Evolutionary conservation across 768 basidiomycete species (phyloP), one percentile per base, ranked within the genome.

Genomic region (Udeniomyces megalosporus): DNA sequence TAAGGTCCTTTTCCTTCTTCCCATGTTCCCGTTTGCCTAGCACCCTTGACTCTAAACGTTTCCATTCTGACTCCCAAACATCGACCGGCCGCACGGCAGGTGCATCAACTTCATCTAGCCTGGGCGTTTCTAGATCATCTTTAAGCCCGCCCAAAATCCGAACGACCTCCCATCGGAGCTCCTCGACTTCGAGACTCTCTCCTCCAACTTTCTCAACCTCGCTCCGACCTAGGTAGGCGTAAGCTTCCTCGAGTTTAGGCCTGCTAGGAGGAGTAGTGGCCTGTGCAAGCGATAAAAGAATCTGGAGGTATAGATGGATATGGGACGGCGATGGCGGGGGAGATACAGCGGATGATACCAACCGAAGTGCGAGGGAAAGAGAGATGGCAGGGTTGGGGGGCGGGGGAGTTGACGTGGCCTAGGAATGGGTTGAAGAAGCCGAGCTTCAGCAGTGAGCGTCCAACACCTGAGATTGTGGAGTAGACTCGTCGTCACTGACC

Each of bases 301-400:
- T 81, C 6, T 76, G 78, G 1, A 88, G 76, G 68, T 88, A 83
- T 53, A 89, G 79, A 69, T 85, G 78, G 71, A 90, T 85, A 34
- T 88, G 81, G 67, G 82, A 2, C 83, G 82, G 4, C 82, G 81
- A 1, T 79, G 4, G 81, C 76, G 1, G 47, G 14, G 59, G 10
- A 50, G 28, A 46, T 34, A 56, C 55, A 24, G 82, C 80, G 3
- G 84, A 81, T 0, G 80, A 76, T 45, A 88, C 74, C 8, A 88
- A 79, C 48, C 88, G 77, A 59, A 85, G 85, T 5, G 87, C 87
- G 53, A 91, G 80, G 69, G 84, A 83, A 69, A 81, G 82, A 4
- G 88, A 78, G 26, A 91, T 74, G 2, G 79, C 74, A 47, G 88
- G 84, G 48, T 75, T 73, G 14, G 77, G 69, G 15, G 81, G 77